Evolutionary conservation across 2,329 filamentous ascomycete species (phyloP), one percentile per base, ranked within the genome.

Genomic region (Endocalyx cinctus): DNA sequence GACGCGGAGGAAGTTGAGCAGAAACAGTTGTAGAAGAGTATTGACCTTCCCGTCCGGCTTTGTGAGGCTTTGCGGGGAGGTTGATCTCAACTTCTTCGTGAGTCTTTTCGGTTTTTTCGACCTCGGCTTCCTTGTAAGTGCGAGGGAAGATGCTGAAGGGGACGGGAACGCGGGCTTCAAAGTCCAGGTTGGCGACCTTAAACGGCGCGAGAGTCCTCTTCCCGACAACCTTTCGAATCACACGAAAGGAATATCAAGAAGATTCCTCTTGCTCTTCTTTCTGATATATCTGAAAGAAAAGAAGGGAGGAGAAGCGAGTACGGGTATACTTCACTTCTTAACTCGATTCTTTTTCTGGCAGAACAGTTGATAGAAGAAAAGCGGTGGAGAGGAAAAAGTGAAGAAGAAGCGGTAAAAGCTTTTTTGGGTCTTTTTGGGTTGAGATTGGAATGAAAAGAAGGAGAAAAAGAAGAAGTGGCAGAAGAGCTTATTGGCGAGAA

Each of bases 141-240:
- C 88, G 95, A 76, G 90, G 90, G 82, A 97, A 96, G 84, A 96
- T 85, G 86, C 88, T 96, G 82, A 96, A 94, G 74, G 90, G 90
- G 72, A 97, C 92, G 77, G 90, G 87, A 72, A 96, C 86, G 72
- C 88, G 86, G 73, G 89, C 88, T 85, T 95, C 89, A 92, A 94
- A 96, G 87, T 96, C 89, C 89, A 96, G 89, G 77, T 87, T 96
- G 87, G 74, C 87, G 84, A 84, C 81, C 82, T 84, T 80, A 70
- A 31, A 54, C 45, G 54, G 61, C 58, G 60, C 56, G 54, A 60
- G 59, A 64, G 60, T 63, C 52, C 52, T 63, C 61, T 65, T 59
- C 62, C 60, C 55, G 54, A 64, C 61, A 52, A 63, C 61, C 63
- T 63, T 65, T 57, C 59, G 58, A 59, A 49, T 46, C 46, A 31